Evolutionary conservation across 176 grass and related monocot genomes (phyloP), one percentile per base, ranked within the genome.

Genomic region (Bromus sterilis): DNA sequence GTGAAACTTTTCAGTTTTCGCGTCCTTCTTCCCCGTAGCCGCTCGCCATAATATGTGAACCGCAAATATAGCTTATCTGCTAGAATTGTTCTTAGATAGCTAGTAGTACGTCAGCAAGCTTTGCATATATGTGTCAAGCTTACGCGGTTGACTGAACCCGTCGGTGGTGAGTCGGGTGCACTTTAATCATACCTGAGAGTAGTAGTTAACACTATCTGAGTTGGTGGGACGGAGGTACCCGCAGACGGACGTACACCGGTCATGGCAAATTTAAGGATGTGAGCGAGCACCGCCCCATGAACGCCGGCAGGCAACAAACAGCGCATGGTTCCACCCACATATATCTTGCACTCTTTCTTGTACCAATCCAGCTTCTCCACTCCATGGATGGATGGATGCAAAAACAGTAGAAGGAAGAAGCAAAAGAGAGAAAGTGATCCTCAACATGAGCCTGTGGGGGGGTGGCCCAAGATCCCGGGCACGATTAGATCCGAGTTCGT

Each of bases 281-380:
- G 41, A 7, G 9, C 36, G 1, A 73, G 56, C 66, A 84, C 82
- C 70, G 71, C 82, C 81, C 81, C 76, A 88, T 33, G 48, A 76
- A 60, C 26, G 40, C 62, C 13, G 43, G 42, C 55, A 33, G 59
- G 33, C 79, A 64, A 34, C 15, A 7, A 59, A 75, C 86, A 80
- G 49, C 82, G 61, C 87, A 84, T 21, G 62, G 41, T 70, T 89
- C 82, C 87, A 85, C 77, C 78, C 23, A 80, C 20, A 12, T n/a
- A n/a, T n/a, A 25, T 4, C 41, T 7, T 23, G 43, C 24, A 13
- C 25, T 26, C 62, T 35, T 35, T 18, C 60, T 29, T 60, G 11
- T 13, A 13, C 56, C 58, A 29, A 67, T 24, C 65, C 9, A 67
- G 4, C 64, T 6, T 23, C 34, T 61, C 28, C 57, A 61, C 34